Conservation (phyloP, 1,284 basidiomycete genomes). For the Marasmius fiardii region DNA sequence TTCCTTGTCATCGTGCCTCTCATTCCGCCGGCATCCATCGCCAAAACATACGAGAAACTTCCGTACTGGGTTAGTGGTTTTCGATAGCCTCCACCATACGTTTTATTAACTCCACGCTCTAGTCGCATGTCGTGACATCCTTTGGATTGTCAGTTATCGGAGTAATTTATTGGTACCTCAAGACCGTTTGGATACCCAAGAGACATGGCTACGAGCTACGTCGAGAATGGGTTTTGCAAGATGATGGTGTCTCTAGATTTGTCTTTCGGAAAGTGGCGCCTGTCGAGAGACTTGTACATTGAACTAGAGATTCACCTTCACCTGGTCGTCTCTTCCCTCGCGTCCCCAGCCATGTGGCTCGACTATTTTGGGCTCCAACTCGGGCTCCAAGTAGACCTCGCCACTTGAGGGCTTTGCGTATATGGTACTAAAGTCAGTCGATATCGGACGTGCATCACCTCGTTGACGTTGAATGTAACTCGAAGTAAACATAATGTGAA, state of each 20-base stretch:
- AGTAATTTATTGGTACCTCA: slow-evolving; percentile 57
- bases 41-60: slow-evolving; percentile 49
- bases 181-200: slow-evolving; percentile 52
- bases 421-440: no score
- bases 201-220: slow-evolving; percentile 47
- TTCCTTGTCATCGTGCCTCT: slow-evolving; percentile 59
- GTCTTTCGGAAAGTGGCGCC: slow-evolving; percentile 34
- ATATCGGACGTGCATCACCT: no score
- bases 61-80: slow-evolving; percentile 61
- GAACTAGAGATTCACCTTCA: no score
- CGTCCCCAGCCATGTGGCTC: no score
- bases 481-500: no score
- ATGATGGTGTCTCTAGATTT: slow-evolving; percentile 47
- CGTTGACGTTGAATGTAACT: no score
- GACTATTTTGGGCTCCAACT: no score
- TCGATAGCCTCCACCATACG: neutral
- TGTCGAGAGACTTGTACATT: no score
- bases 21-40: slow-evolving; percentile 51
- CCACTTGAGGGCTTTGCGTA: no score
- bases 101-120: neutral
- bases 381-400: no score
- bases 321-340: no score
- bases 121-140: slow-evolving; percentile 55
- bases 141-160: slow-evolving; percentile 50
- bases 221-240: slow-evolving; percentile 45